Base-by-base conservation (phyloP, 2,329 filamentous ascomycete species). In the Fusarium dlaminii region DNA sequence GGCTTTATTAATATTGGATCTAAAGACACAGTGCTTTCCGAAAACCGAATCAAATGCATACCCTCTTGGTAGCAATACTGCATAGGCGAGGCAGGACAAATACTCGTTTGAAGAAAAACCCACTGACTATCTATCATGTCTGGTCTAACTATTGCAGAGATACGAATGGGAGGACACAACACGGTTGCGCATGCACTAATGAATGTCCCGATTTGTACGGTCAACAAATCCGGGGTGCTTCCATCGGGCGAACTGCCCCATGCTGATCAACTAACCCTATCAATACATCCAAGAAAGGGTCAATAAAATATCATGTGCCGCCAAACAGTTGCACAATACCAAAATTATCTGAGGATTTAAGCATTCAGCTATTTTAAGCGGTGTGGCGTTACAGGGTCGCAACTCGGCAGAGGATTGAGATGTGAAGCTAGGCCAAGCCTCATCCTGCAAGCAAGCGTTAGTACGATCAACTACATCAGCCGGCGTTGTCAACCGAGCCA, bases 401-500 rank as follows among this genome's bases (percentile, higher is more conserved):
- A 54, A 27, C 34, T 48, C 40, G 57, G 66, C n/a, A 46, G 46
- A 56, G 49, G 43, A 54, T 63, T 58, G 73, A 60, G 61, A 75
- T 69, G 60, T 64, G 56, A 59, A 65, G 60, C 70, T 52, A 62
- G 59, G 60, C 48, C 68, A 68, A 73, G 62, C 56, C 55, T 66
- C 46, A 34, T 54, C 34, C 55, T 73, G 68, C 69, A 74, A 66
- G 65, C 66, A 75, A 73, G 58, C 56, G 59, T 67, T 69, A 67
- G 58, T 45, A 68, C 40, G 68, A 56, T 62, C 45, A 68, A 68
- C 58, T 29, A 63, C 52, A 51, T 42, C 52, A 56, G 40, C 58
- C 63, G 61, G 75, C 52, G 63, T 66, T 60, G 45, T 40, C 63
- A 63, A 72, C 71, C 68, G 75, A 77, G 72, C 74, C 75, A 77